These are phyloP conservation scores for Penicillium sp. DNA, from an alignment of 2,329 filamentous ascomycete species.

Conservation along the genomic window DNA sequence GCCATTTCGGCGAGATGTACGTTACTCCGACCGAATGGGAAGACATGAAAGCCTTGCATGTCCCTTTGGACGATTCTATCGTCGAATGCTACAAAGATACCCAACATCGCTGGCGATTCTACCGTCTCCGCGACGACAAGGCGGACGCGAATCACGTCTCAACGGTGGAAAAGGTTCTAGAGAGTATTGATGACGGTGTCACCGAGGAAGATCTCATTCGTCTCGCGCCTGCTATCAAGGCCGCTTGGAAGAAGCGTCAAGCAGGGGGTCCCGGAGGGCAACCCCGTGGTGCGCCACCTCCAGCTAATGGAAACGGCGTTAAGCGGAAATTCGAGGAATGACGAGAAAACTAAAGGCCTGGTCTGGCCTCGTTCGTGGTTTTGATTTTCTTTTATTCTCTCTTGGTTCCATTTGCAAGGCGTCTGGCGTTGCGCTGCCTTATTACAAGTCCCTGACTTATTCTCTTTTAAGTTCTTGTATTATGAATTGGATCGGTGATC, in stretches of 20 bases:
- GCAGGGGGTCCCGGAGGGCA: conserved; percentile 42
- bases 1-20: conserved; percentile 69
- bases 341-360: conserved; percentile 13
- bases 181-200: conserved; percentile 87
- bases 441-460: background rate
- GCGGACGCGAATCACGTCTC: conserved; percentile 84
- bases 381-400: conserved; percentile 5
- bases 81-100: conserved; percentile 88
- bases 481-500: background rate
- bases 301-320: conserved; percentile 43
- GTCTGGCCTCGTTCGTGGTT: background rate
- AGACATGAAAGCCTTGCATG: conserved; percentile 71
- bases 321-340: conserved; percentile 52
- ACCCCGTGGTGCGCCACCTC: conserved; percentile 34
- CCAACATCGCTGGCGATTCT: conserved; percentile 78
- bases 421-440: conserved; percentile 24
- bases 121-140: conserved; percentile 93
- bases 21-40: conserved; percentile 84
- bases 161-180: conserved; percentile 83
- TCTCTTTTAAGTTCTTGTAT: background rate
- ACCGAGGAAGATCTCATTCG: conserved; percentile 79
- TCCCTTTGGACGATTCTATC: conserved; percentile 83
- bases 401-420: conserved; percentile 28
- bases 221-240: conserved; percentile 72
- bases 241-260: conserved; percentile 75